Evolutionary conservation across 345 rosid genomes (phyloP).

Genomic region (Eutrema heterophyllum): DNA sequence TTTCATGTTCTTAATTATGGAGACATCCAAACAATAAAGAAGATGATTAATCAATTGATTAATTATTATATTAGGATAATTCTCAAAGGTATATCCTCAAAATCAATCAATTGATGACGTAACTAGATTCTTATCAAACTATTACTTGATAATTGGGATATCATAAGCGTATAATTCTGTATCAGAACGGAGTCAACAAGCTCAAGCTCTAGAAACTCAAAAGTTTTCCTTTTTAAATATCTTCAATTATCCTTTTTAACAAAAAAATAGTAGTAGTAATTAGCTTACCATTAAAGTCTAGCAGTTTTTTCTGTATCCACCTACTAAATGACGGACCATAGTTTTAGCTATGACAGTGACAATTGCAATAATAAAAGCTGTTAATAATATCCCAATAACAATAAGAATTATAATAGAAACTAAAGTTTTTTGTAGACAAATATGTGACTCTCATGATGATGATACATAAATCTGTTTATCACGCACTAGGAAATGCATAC

Average conservation of each 20-base stretch:
- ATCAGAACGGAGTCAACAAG: constrained; percentile 9
- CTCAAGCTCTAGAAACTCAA: constrained; percentile 5
- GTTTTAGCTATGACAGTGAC: neutral
- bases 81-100: constrained; percentile 26
- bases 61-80: neutral
- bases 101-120: constrained; percentile 7
- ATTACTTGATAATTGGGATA: neutral
- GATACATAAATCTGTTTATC: neutral
- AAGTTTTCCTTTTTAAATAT: neutral
- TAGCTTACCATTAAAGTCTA: neutral
- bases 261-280: neutral
- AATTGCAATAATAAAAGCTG: neutral
- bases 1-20: constrained; percentile 12
- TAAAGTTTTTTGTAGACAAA: neutral
- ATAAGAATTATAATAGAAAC: too few species aligned
- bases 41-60: neutral
- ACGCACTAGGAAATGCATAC: neutral
- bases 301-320: neutral
- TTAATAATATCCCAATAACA: too few species aligned
- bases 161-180: neutral
- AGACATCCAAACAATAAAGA: constrained; percentile 20
- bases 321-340: neutral
- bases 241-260: neutral
- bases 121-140: constrained; percentile 15
- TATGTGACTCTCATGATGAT: neutral